Conservation (phyloP, 306 rosid genomes). For the Begonia masoniana region DNA sequence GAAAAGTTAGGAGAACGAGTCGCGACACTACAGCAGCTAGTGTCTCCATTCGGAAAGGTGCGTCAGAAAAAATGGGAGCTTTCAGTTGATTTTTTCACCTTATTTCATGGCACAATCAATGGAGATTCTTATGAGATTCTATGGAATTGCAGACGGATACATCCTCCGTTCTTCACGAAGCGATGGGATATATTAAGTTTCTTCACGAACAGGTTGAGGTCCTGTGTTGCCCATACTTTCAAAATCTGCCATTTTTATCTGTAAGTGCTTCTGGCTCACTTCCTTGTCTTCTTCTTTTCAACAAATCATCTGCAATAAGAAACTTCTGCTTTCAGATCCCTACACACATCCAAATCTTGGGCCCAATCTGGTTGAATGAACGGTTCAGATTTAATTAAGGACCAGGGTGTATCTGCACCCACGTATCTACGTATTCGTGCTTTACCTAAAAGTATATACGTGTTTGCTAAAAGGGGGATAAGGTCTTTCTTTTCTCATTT, state of each 20-base stretch:
- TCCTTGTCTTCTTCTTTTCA: not conserved
- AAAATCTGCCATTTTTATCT: slow-evolving; percentile 24
- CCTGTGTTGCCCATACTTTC: slow-evolving; percentile 71
- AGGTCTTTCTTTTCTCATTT: too few relatives aligned
- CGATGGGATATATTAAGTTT: slow-evolving; percentile 81
- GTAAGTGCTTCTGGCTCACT: slow-evolving; percentile 25
- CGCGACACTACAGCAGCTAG: slow-evolving; percentile 71
- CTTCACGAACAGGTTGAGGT: slow-evolving; percentile 88
- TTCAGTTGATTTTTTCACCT: not conserved
- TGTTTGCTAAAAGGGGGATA: too few relatives aligned
- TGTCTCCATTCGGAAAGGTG: slow-evolving; percentile 96
- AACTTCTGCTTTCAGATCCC: too few relatives aligned
- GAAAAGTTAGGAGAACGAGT: slow-evolving; percentile 83
- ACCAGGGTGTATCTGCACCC: too few relatives aligned
- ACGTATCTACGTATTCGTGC: too few relatives aligned
- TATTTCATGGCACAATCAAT: too few relatives aligned
- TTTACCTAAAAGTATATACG: too few relatives aligned
- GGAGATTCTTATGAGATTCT: too few relatives aligned
- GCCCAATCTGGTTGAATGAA: too few relatives aligned
- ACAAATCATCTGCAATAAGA: too few relatives aligned
- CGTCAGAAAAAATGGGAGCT: not conserved
- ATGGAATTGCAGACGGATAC: slow-evolving; percentile 66
- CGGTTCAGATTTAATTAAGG: too few relatives aligned
- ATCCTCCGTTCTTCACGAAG: slow-evolving; percentile 92
- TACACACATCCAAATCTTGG: too few relatives aligned